Evolutionary conservation across 2,329 filamentous ascomycete species (phyloP), one percentile per base, ranked within the genome.

Genomic region (Acrodontium crateriforme): DNA sequence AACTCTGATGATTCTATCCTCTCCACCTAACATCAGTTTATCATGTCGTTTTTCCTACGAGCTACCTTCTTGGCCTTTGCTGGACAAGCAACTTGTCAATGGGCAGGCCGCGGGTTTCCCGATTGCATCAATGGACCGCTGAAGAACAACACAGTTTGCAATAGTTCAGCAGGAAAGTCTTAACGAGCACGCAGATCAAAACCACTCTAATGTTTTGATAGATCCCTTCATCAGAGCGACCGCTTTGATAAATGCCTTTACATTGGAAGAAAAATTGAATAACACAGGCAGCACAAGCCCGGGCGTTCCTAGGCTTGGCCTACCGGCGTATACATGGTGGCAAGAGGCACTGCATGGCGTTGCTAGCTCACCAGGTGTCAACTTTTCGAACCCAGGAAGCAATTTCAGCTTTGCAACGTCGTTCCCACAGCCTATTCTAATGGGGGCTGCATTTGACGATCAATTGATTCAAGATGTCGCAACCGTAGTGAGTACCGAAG

Each of bases 361-460:
- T 4, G 16, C 55, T 32, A 52, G 47, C 3, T 53, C 54, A 3
- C 10, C 18, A 16, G 16, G 12, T 11, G n/a, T 12, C 10, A 16
- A 11, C 48, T 72, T 16, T 24, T 33, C 12, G 54, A 57, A 0
- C 14, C n/a, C 8, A 24, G 7, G 9, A 24, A 11, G 22, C 11
- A 7, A 8, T 9, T 77, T 62, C 44, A 65, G 57, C 35, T 67
- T 63, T 40, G 67, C 72, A 0, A 78, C 73, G 0, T 71, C 67
- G 0, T 78, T 78, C 41, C 71, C 74, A 0, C 63, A 67, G 41
- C 71, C 73, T 0, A 72, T 78, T n/a, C 50, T 64, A 2, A 62
- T 71, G 34, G 63, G 64, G 21, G 69, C 72, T 0, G 62, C 71
- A 0, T 71, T 78, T 35, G 70, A 78, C 34, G 69, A 74, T 35